Base-by-base conservation (phyloP, 2,329 filamentous ascomycete species). In the Sporothrix brasiliensis region DNA sequence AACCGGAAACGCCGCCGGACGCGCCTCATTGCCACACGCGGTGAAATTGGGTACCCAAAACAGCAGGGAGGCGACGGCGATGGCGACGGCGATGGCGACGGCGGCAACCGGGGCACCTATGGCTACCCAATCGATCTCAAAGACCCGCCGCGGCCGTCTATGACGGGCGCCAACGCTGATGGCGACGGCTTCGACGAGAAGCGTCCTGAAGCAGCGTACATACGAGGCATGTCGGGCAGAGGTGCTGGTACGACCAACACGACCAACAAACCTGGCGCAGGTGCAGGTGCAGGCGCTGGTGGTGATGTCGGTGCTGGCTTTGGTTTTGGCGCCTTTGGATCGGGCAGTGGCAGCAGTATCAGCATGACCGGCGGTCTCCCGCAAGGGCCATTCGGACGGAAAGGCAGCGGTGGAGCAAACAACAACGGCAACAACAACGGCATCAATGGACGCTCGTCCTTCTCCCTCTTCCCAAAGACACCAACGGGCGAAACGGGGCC, bases 101-200 rank as follows among this genome's bases (percentile, higher is more conserved):
- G 60, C 13, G 54, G 63, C 39, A 53, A 67, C 52, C 41, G 39
- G 11, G 71, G 70, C 13, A 70, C 69, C 21, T 74, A 73, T 49
- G 74, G 74, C 34, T 77, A 75, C 34, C 73, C 72, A 9, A 70
- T 47, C 34, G 77, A 79, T 41, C 39, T 76, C 44, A 78, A 79
- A 66, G 73, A 74, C 6, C 67, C 67, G 19, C 61, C 67, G 3
- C 70, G 74, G n/a, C 60, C 27, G 30, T 30, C 67, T 3, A 47
- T 27, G 58, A 47, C 58, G 13, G 39, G 49, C 0, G 52, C 13
- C n/a, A 21, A n/a, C 6, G 24, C 2, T 16, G 27, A 34, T 39
- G 34, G 44, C 24, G 39, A 67, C 10, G 24, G 39, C 34, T 44
- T 49, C 13, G 30, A 50, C 16, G 61, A 63, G n/a, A 69, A 68